Percentiles rank a stretch among this genome's conserved stretches.
Conservation (phyloP, 768 basidiomycete species). For the Boletus reticuloceps region DNA sequence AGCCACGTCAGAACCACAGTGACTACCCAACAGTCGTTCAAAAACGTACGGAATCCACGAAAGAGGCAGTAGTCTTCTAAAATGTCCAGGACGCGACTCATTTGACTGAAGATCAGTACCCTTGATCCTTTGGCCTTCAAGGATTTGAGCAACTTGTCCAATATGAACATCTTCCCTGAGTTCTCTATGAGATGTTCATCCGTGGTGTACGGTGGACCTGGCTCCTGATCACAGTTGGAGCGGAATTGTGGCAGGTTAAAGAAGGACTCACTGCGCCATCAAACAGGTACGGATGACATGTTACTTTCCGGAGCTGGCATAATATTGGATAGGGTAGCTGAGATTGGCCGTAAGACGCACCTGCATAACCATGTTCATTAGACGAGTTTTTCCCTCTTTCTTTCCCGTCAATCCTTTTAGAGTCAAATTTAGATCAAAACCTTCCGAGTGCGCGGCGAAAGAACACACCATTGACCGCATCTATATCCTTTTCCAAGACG, state of each 20-base stretch:
- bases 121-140: slow-evolving; percentile 95
- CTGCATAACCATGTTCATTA: slow-evolving; percentile 99
- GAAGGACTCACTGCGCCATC: slow-evolving; percentile 71
- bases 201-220: slow-evolving; percentile 97
- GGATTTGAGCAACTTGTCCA: slow-evolving; percentile 84
- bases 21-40: neutral
- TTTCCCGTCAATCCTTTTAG: slow-evolving; percentile 82
- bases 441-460: neutral
- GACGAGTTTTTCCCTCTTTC: slow-evolving; percentile 96
- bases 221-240: slow-evolving; percentile 56
- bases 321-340: neutral
- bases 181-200: slow-evolving; percentile 95
- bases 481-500: slow-evolving; percentile 96
- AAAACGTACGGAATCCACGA: slow-evolving; percentile 72
- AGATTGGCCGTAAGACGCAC: slow-evolving; percentile 32
- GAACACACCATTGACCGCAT: slow-evolving; percentile 86
- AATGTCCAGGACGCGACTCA: slow-evolving; percentile 97
- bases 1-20: slow-evolving; percentile 1
- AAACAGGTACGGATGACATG: slow-evolving; percentile 89
- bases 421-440: neutral
- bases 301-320: slow-evolving; percentile 69
- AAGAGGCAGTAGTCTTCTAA: slow-evolving; percentile 97
- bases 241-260: neutral
- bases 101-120: slow-evolving; percentile 96
- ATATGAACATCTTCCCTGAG: slow-evolving; percentile 95